phyloP scores from a whole-genome alignment of 2,329 filamentous ascomycete species.

The Venturia pyrina region DNA sequence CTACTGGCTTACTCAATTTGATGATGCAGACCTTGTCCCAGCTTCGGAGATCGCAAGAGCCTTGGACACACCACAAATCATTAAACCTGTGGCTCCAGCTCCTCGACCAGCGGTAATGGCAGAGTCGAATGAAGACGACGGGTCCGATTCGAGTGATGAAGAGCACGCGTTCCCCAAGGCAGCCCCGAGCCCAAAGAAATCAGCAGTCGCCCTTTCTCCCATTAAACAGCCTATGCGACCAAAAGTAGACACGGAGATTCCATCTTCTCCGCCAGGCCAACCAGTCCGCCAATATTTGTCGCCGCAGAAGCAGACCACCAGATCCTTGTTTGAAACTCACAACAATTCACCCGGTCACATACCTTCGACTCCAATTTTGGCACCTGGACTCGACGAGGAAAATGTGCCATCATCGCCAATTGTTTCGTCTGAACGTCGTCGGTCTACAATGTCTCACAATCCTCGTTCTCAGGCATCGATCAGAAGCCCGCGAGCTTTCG shows the following conservation, averaged over 20 bases:
- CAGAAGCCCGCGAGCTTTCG: background rate
- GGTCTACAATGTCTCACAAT: background rate
- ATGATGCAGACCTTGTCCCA: background rate
- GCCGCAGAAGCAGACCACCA: background rate
- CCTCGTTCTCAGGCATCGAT: background rate
- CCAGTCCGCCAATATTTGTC: background rate
- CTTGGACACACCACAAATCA: background rate
- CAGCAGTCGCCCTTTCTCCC: background rate
- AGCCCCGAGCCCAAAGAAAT: background rate
- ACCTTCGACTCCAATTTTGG: background rate
- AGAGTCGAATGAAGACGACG: background rate
- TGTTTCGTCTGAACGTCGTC: slow-evolving; percentile 1
- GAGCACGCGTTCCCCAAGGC: background rate
- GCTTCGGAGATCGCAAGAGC: background rate
- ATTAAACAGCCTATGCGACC: background rate
- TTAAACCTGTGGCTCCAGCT: background rate
- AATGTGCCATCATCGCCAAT: slow-evolving; percentile 2
- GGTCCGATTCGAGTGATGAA: background rate
- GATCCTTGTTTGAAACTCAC: background rate
- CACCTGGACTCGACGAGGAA: slow-evolving; percentile 3
- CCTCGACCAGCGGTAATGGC: background rate
- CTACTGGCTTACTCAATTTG: background rate
- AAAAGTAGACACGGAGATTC: background rate
- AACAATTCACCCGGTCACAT: background rate
- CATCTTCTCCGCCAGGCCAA: background rate